Evolutionary conservation across 441 rosid species (phyloP).

Genomic region (Populus trichocarpa): DNA sequence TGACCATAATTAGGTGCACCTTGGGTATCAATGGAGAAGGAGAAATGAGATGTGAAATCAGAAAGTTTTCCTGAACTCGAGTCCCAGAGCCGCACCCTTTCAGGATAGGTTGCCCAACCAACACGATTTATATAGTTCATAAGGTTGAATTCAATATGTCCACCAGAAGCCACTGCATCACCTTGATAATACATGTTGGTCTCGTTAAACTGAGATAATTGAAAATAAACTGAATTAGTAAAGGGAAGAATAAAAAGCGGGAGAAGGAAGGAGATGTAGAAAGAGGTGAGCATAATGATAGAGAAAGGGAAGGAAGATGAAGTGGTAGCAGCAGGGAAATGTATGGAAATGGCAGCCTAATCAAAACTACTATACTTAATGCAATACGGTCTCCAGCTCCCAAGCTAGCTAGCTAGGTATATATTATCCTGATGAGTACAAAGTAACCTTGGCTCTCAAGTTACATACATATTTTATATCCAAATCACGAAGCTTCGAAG

Average conservation of each 20-base stretch:
- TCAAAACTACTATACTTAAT: too few relatives aligned
- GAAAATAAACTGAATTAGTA: conserved; percentile 25
- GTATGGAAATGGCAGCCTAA: too few relatives aligned
- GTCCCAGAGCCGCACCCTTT: conserved; percentile 45
- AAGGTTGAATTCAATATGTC: conserved; percentile 31
- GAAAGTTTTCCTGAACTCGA: conserved; percentile 28
- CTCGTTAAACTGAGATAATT: conserved; percentile 16
- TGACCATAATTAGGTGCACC: conserved; percentile 15
- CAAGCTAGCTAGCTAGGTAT: too few relatives aligned
- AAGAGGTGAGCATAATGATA: not conserved
- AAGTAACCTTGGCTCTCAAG: too few relatives aligned
- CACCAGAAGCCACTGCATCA: conserved; percentile 31
- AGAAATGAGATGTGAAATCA: conserved; percentile 41
- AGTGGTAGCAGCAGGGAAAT: too few relatives aligned
- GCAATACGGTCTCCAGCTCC: too few relatives aligned
- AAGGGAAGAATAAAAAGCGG: conserved; percentile 1
- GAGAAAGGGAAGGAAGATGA: not conserved
- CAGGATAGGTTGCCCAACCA: conserved; percentile 45
- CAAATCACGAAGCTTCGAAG: too few relatives aligned
- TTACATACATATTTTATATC: too few relatives aligned
- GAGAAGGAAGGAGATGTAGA: not conserved
- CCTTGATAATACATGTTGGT: conserved; percentile 30
- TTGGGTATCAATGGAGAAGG: conserved; percentile 32
- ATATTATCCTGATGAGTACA: too few relatives aligned
- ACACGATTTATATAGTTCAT: conserved; percentile 29